phyloP scores from a whole-genome alignment of 768 basidiomycete genomes.

The Suillus americanus region DNA sequence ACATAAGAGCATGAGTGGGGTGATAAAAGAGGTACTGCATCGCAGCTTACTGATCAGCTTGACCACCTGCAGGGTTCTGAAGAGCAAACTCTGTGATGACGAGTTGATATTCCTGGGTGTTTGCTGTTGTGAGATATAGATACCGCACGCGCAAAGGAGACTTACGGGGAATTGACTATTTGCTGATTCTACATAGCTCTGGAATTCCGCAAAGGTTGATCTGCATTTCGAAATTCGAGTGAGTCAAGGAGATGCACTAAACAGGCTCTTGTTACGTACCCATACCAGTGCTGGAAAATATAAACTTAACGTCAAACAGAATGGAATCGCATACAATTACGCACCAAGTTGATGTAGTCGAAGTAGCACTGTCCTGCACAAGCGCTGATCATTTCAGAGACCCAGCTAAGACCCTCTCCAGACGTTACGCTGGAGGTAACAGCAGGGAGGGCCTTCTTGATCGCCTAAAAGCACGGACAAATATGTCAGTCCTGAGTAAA shows the following conservation, averaged over 20 bases:
- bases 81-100: slow-evolving; percentile 36
- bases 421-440: slow-evolving; percentile 32
- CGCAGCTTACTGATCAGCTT: slow-evolving; percentile 28
- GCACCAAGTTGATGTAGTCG: slow-evolving; percentile 36
- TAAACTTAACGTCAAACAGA: not conserved
- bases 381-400: slow-evolving; percentile 33
- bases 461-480: slow-evolving; percentile 19
- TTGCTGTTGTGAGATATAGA: slow-evolving; percentile 10
- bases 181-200: slow-evolving; percentile 25
- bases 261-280: slow-evolving; percentile 15
- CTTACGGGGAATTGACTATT: slow-evolving; percentile 30
- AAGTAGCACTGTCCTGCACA: slow-evolving; percentile 36
- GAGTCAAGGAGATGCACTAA: not conserved
- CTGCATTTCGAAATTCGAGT: slow-evolving; percentile 16
- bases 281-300: slow-evolving; percentile 28
- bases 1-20: slow-evolving; percentile 4
- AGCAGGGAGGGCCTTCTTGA: slow-evolving; percentile 39
- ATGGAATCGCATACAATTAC: slow-evolving; percentile 1
- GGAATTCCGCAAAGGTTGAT: slow-evolving; percentile 27
- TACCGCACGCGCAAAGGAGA: too few relatives aligned
- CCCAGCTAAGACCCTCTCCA: slow-evolving; percentile 36
- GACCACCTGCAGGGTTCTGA: slow-evolving; percentile 29
- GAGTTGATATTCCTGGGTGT: slow-evolving; percentile 19
- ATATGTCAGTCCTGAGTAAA: not conserved
- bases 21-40: not conserved